Percentiles rank a stretch among this genome's conserved stretches.
Conservation (phyloP, 148 eudicot genomes). For the Spergularia marina region DNA sequence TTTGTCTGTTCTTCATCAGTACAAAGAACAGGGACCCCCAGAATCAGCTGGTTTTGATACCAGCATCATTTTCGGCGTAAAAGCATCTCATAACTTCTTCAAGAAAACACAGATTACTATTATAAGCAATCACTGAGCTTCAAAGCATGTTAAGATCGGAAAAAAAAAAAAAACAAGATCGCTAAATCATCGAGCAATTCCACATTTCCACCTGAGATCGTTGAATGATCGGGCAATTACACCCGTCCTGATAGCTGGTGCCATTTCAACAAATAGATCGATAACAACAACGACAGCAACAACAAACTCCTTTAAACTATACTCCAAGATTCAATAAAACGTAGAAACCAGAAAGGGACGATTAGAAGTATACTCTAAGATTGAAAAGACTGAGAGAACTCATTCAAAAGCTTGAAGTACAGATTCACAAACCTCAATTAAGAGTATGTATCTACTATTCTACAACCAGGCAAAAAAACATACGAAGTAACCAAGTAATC, state of each 20-base stretch:
- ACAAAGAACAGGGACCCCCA: background rate
- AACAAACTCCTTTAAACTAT: too few species aligned
- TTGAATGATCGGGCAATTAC: background rate
- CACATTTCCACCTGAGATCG: background rate
- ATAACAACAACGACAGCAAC: too few species aligned
- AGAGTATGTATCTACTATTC: background rate
- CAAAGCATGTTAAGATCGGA: background rate
- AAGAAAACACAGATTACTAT: too few species aligned
- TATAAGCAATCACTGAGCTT: background rate
- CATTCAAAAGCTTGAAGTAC: background rate
- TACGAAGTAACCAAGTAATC: background rate
- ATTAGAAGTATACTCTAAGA: background rate
- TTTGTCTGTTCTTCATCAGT: slow-evolving; percentile 11
- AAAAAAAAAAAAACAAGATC: background rate
- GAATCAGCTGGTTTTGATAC: slow-evolving; percentile 15
- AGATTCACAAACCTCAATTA: background rate
- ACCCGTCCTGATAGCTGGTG: background rate
- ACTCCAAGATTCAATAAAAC: too few species aligned
- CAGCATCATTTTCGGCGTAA: slow-evolving; percentile 13
- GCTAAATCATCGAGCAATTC: background rate
- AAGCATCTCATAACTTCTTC: background rate
- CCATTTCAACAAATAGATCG: background rate
- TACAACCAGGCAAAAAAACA: background rate
- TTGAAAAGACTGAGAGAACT: background rate
- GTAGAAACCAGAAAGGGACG: background rate